Conservation (phyloP, 163 green algal genomes). For the Coccomyxa subellipsoidea region DNA sequence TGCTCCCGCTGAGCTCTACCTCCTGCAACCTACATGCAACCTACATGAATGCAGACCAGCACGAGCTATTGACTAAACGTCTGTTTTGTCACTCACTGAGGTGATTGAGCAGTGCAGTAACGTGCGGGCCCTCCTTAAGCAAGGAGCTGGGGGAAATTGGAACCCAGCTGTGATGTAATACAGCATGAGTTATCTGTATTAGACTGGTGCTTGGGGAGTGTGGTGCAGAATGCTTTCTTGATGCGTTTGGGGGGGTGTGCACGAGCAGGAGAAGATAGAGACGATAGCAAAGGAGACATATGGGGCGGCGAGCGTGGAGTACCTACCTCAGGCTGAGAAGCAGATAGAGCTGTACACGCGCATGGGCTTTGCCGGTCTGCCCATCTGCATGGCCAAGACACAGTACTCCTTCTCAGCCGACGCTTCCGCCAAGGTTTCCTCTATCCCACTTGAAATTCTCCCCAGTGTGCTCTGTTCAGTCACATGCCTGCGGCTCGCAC, state of each 20-base stretch:
- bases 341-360: constrained; percentile 75
- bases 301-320: constrained; percentile 80
- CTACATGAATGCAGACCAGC: too few relatives aligned
- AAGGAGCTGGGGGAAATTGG: too few relatives aligned
- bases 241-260: neutral
- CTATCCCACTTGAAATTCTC: neutral
- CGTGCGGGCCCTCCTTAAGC: too few relatives aligned
- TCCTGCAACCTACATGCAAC: neutral
- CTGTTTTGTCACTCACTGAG: too few relatives aligned
- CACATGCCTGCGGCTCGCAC: too few relatives aligned
- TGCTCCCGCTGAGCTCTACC: neutral
- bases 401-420: constrained; percentile 98
- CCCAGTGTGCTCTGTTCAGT: too few relatives aligned
- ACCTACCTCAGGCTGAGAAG: constrained; percentile 71
- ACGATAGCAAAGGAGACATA: constrained; percentile 91
- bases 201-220: too few relatives aligned
- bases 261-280: constrained; percentile 91
- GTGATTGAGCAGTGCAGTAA: too few relatives aligned
- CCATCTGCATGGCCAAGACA: constrained; percentile 99
- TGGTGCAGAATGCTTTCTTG: neutral
- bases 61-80: too few relatives aligned
- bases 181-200: too few relatives aligned
- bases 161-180: too few relatives aligned
- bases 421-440: constrained; percentile 63
- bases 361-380: constrained; percentile 88